A percentile compares a stretch with the other conserved stretches of the same genome.
These are phyloP conservation scores for Ascochyta fabae DNA, from an alignment of 2,329 filamentous ascomycete genomes.

Conservation along the genomic window DNA sequence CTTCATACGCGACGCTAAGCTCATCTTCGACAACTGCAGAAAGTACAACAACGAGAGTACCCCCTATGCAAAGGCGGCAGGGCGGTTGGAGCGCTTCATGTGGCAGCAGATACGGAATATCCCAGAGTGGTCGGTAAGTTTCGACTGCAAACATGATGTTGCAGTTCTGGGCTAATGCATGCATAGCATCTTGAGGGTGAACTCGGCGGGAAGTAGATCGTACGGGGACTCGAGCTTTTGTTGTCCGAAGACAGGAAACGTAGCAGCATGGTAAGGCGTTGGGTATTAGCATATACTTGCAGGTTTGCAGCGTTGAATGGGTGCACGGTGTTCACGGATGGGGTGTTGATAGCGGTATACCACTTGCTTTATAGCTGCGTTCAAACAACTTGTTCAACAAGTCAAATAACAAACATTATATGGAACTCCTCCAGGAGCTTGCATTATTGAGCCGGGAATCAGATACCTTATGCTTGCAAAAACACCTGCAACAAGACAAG, in stretches of 20 bases:
- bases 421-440: no score
- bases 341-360: slow-evolving; percentile 8
- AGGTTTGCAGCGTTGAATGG: slow-evolving; percentile 24
- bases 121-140: slow-evolving; percentile 75
- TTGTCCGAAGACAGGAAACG: not conserved
- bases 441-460: no score
- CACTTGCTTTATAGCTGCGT: slow-evolving; percentile 1
- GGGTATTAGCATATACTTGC: not conserved
- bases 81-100: slow-evolving; percentile 93
- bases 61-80: slow-evolving; percentile 92
- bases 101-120: slow-evolving; percentile 91
- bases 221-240: not conserved
- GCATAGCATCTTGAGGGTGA: slow-evolving; percentile 41
- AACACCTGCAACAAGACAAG: slow-evolving; percentile 3
- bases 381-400: no score
- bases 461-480: not conserved
- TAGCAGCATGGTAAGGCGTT: slow-evolving; percentile 15
- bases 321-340: slow-evolving; percentile 17
- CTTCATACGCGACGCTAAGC: slow-evolving; percentile 84
- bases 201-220: slow-evolving; percentile 34
- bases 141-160: not conserved
- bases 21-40: slow-evolving; percentile 94
- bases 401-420: no score
- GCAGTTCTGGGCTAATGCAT: slow-evolving; percentile 3
- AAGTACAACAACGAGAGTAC: slow-evolving; percentile 97